Evolutionary conservation across 257 asterid species (phyloP).

Genomic region (Penstemon eatonii): DNA sequence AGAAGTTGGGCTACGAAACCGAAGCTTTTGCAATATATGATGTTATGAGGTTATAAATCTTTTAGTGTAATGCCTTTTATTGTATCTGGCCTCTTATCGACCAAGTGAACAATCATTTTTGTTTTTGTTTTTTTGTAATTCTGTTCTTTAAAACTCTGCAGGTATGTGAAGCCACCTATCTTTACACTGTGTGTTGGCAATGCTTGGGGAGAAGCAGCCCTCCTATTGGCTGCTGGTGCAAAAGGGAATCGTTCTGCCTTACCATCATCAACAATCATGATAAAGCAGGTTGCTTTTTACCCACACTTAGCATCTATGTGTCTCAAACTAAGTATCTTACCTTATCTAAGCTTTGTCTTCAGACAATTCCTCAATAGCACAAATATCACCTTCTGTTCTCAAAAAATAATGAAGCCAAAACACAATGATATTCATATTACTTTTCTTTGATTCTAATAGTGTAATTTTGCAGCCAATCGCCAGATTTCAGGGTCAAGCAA

Average conservation of each 20-base stretch:
- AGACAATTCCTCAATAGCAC: not conserved
- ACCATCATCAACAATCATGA: constrained; percentile 95
- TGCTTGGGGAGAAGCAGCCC: constrained; percentile 99
- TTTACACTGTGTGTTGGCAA: constrained; percentile 93
- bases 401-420: constrained; percentile 15
- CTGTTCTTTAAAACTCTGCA: constrained; percentile 32
- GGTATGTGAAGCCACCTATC: constrained; percentile 88
- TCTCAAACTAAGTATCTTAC: constrained; percentile 10
- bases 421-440: not conserved
- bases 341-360: not conserved
- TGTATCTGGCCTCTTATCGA: constrained; percentile 4
- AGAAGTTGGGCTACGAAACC: constrained; percentile 88
- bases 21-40: constrained; percentile 95
- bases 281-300: constrained; percentile 67
- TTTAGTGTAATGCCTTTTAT: constrained; percentile 16
- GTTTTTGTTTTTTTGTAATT: constrained; percentile 12
- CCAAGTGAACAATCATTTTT: not conserved
- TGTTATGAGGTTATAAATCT: constrained; percentile 68
- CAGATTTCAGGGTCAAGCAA: constrained; percentile 94
- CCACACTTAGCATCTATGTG: constrained; percentile 16
- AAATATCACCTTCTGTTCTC: constrained; percentile 17
- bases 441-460: constrained; percentile 11
- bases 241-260: constrained; percentile 93
- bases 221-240: constrained; percentile 96
- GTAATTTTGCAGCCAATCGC: constrained; percentile 73